phyloP scores from a whole-genome alignment of 148 eudicot species.

The Chenopodium album region DNA sequence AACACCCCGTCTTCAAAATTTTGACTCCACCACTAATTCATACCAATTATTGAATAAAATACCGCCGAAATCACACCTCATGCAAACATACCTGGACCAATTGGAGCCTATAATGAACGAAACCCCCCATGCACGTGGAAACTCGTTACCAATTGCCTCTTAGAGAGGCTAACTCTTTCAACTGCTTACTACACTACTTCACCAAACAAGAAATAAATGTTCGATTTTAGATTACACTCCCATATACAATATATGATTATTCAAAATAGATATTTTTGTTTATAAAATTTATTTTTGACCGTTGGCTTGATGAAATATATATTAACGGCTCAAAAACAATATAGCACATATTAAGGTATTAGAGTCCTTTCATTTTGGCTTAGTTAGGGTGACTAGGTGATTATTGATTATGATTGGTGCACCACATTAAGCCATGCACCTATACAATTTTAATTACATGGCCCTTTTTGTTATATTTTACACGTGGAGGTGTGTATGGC shows the following conservation, averaged over 20 bases:
- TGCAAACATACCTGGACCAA: neutral
- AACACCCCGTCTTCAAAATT: no score
- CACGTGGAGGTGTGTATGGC: neutral
- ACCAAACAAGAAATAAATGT: neutral
- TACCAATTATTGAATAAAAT: neutral
- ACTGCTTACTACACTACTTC: neutral
- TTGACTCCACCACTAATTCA: neutral
- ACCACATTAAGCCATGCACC: neutral
- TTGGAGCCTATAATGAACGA: neutral
- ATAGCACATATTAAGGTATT: neutral
- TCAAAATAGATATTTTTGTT: neutral
- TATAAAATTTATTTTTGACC: neutral
- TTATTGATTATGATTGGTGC: neutral
- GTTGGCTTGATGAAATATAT: neutral
- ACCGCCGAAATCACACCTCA: neutral
- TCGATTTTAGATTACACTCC: neutral
- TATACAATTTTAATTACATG: no score
- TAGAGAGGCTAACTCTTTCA: neutral
- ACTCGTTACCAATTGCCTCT: neutral
- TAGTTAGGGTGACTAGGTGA: neutral
- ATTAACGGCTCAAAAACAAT: neutral
- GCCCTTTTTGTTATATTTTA: neutral
- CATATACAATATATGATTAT: neutral
- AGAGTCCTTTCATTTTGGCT: neutral
- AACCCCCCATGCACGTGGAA: neutral